Percentiles rank a stretch among this genome's conserved stretches.
Conservation (phyloP, 192 early-diverging fungal genomes). For the Chytriomyces sp. region DNA sequence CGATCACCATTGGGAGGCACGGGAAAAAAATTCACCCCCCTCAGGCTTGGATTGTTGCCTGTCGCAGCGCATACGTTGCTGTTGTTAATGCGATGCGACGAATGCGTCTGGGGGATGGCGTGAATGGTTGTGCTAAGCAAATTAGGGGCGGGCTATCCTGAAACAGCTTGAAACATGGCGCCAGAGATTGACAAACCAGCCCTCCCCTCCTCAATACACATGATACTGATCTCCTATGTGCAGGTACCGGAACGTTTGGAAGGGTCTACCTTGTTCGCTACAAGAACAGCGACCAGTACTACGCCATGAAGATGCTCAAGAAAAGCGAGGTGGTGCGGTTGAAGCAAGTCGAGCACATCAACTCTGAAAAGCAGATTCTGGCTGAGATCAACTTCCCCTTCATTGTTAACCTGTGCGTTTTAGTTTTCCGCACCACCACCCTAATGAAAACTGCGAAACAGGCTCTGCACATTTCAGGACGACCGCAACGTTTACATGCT, state of each 20-base stretch:
- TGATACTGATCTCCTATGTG: too few relatives aligned
- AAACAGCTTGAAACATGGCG: too few relatives aligned
- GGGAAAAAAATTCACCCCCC: too few relatives aligned
- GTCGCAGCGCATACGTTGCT: too few relatives aligned
- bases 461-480: constrained; percentile 95
- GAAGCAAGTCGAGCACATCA: constrained; percentile 66
- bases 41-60: too few relatives aligned
- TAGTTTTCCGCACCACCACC: neutral
- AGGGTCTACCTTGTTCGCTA: constrained; percentile 89
- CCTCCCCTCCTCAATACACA: too few relatives aligned
- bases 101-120: too few relatives aligned
- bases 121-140: too few relatives aligned
- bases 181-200: too few relatives aligned
- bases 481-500: constrained; percentile 93
- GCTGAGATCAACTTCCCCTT: constrained; percentile 50
- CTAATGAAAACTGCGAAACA: constrained; percentile 26
- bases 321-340: constrained; percentile 58
- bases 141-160: too few relatives aligned
- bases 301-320: constrained; percentile 65
- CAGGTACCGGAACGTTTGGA: constrained; percentile 98
- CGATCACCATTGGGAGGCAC: too few relatives aligned
- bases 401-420: constrained; percentile 57
- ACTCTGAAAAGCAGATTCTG: constrained; percentile 60
- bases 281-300: constrained; percentile 80
- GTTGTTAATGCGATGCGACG: too few relatives aligned